phyloP scores from a whole-genome alignment of 1,284 basidiomycete species.

The Austropuccinia psidii region DNA sequence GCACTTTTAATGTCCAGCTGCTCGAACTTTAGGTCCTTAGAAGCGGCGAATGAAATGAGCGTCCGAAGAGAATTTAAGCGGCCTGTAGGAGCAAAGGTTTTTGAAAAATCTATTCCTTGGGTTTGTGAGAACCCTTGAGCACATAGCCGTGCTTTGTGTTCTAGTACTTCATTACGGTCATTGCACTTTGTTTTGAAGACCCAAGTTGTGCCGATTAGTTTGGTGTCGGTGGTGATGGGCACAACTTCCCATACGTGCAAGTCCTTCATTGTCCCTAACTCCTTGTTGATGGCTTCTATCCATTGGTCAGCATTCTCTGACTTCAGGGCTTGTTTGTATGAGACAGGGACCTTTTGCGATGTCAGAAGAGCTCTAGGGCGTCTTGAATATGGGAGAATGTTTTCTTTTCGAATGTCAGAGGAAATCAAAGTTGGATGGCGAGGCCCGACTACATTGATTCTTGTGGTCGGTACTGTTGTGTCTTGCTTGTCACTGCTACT shows the following conservation, averaged over 20 bases:
- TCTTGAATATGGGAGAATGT: no score
- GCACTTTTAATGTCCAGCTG: no score
- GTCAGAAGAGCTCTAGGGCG: no score
- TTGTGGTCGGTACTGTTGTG: no score
- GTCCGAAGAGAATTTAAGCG: not conserved
- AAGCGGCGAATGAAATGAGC: no score
- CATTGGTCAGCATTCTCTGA: not conserved
- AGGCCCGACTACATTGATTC: no score
- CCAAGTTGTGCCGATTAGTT: not conserved
- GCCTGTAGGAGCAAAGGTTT: not conserved
- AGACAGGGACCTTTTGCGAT: no score
- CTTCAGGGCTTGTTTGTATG: not conserved
- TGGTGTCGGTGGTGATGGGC: not conserved
- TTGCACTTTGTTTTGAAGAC: not conserved
- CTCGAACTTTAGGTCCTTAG: no score
- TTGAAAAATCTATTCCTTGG: not conserved
- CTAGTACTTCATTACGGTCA: not conserved
- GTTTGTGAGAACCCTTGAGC: not conserved
- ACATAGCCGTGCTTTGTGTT: not conserved
- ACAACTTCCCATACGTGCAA: not conserved
- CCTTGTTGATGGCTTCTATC: not conserved
- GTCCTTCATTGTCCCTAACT: not conserved
- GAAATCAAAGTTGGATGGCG: no score
- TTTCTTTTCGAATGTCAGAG: no score
- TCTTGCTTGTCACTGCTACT: no score